Base-by-base conservation (phyloP, 2,329 filamentous ascomycete species). In the Fusarium udum region DNA sequence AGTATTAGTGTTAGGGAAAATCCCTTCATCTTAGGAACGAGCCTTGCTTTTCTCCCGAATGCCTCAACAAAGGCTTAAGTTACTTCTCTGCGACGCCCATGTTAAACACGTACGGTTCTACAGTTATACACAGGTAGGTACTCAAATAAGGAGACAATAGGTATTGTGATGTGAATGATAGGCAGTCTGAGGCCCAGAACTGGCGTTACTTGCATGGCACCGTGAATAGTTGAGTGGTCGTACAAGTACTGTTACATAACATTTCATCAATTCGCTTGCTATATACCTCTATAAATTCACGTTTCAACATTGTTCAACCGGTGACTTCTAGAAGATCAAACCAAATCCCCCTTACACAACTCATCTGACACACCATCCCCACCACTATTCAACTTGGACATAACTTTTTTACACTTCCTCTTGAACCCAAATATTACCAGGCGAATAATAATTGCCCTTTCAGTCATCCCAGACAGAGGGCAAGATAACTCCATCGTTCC, bases 251-350 rank as follows among this genome's bases (percentile, higher is more conserved):
- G 49, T 63, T 67, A 57, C 62, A 67, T 67, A 64, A 66, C 39
- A 67, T 67, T 68, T 64, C 56, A 53, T 74, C 66, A 61, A 65
- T 75, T 72, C 67, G 64, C 57, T 71, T 64, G 65, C 71, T 77
- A 78, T 75, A 45, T 70, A 78, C 74, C 53, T 77, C 75, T 77
- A 67, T 52, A 71, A 43, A 69, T 48, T 62, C 61, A 39, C 58
- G 37, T 49, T 73, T 55, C 53, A 67, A 61, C 52, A 67, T 62
- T 67, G 64, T 67, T 52, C 57, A 61, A 64, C 67, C 43, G 34
- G 63, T 31, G 20, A 53, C 59, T 73, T 75, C 67, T 73, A 72
- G 51, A 68, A 53, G 36, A 40, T 40, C 58, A 52, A 31, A 61
- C 53, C 34, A 46, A 48, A 36, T 28, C 67, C 40, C 36, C 46